A percentile compares a stretch with the other conserved stretches of the same genome.
These are phyloP conservation scores for Ambrosiella cleistominuta DNA, from an alignment of 2,329 filamentous ascomycete species.

Conservation along the genomic window DNA sequence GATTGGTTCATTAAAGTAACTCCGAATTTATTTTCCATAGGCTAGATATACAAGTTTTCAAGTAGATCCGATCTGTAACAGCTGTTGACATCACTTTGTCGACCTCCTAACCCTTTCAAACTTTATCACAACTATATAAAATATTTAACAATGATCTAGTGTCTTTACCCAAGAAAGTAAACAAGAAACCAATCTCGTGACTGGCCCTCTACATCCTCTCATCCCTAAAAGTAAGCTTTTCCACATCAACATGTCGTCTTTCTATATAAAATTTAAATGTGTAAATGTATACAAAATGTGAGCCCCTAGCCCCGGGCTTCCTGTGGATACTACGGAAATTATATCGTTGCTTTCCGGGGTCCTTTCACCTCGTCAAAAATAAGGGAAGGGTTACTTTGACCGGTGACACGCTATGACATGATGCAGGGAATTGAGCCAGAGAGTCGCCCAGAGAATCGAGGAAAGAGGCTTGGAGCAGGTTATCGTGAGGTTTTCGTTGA, in stretches of 20 bases:
- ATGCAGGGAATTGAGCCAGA: not conserved
- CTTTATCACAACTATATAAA: not conserved
- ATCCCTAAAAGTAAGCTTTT: not conserved
- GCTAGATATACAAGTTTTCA: not conserved
- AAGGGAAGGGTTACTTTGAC: not conserved
- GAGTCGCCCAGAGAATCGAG: not conserved
- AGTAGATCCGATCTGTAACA: not conserved
- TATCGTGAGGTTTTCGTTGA: no score
- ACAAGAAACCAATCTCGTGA: no score
- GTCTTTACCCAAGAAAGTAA: no score
- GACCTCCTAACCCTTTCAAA: not conserved
- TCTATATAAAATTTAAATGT: no score
- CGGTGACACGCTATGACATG: not conserved
- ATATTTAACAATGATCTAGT: no score
- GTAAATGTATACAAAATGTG: not conserved
- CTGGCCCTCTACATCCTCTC: not conserved
- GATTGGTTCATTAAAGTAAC: not conserved
- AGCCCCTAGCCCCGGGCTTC: not conserved
- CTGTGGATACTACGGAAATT: not conserved
- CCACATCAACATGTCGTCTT: no score
- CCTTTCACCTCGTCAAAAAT: not conserved
- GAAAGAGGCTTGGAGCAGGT: no score
- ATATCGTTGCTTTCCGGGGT: not conserved
- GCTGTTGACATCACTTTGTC: no score
- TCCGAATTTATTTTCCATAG: no score